phyloP scores from a whole-genome alignment of 2,329 filamentous ascomycete genomes.

The Arthroderma sp. region DNA sequence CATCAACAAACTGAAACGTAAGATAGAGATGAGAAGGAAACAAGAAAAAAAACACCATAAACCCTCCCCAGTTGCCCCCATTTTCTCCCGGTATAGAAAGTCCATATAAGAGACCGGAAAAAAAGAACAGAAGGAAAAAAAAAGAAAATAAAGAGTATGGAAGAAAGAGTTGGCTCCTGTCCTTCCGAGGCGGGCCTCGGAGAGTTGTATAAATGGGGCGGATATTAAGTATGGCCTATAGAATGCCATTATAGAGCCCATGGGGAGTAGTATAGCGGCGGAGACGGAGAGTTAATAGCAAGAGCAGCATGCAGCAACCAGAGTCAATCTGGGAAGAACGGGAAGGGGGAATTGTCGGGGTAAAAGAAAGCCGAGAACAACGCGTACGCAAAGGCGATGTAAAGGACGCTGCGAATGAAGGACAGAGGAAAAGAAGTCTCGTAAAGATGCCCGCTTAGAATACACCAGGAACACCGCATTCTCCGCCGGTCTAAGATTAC shows the following conservation, averaged over 20 bases:
- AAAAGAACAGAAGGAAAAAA: constrained; percentile 2
- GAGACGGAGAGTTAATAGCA: background rate
- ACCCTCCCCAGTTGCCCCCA: constrained; percentile 7
- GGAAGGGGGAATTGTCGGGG: background rate
- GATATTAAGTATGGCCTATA: too few species aligned
- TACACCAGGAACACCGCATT: constrained; percentile 9
- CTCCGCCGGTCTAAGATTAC: constrained; percentile 7
- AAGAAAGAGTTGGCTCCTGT: background rate
- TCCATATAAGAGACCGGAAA: background rate
- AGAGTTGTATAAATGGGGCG: too few species aligned
- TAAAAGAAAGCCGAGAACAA: background rate
- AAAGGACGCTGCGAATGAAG: background rate
- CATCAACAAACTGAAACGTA: constrained; percentile 9
- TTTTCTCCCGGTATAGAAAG: constrained; percentile 3
- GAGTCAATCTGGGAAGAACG: background rate
- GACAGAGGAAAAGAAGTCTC: constrained; percentile 1
- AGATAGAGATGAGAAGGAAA: constrained; percentile 11
- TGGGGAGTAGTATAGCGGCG: background rate
- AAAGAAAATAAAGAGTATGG: background rate
- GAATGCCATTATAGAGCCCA: background rate
- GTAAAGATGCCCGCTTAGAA: constrained; percentile 1
- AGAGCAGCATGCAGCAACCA: background rate
- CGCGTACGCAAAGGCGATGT: background rate
- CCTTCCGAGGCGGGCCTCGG: too few species aligned
- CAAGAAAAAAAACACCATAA: constrained; percentile 22